Evolutionary conservation across 441 rosid species (phyloP), one percentile per base, ranked within the genome.

Genomic region (Erodium moschatum): DNA sequence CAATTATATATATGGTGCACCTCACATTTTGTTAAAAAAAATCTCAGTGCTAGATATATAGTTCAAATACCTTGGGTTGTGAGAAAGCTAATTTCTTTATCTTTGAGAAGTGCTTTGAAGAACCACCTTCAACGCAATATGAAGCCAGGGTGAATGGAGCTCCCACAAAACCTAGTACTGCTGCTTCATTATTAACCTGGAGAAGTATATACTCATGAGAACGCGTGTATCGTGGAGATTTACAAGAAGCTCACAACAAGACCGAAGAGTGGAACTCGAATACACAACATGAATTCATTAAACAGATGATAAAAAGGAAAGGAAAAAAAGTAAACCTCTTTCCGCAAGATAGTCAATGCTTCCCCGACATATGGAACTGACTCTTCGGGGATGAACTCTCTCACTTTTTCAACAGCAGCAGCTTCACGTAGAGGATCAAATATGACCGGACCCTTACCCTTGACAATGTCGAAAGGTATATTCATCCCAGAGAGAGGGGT

Each of bases 401-500:
- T 81, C 65, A 89, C 98, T 86, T 80, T 79, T 80, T 78, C 84
- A 63, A 91, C 96, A 66, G 89, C 92, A 27, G 79, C 79, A 71
- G 89, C 81, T 31, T 89, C 81, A 33, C 78, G 78, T 21, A 88
- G 79, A 29, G 97, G 97, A 69, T 86, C 74, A 64, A 89, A 88
- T 75, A 93, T 94, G 60, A 91, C 78, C 21, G 92, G 97, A 80
- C 97, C 97, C 81, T 89, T 94, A 6, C 96, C 97, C 81, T 94
- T 89, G 71, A 88, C 86, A 77, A 94, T 91, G 79, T 93, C 96
- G 48, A 91, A 93, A 67, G 97, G 98, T 82, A 93, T 88, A 79
- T 93, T 93, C 97, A 93, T 94, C 78, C 98, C 96, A 60, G 97
- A 81, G 77, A 93, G 89, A 62, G 98, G 97, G 65, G 97, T 89